Conservation (phyloP, 2,329 filamentous ascomycete species). For the Ascochyta fabae region DNA sequence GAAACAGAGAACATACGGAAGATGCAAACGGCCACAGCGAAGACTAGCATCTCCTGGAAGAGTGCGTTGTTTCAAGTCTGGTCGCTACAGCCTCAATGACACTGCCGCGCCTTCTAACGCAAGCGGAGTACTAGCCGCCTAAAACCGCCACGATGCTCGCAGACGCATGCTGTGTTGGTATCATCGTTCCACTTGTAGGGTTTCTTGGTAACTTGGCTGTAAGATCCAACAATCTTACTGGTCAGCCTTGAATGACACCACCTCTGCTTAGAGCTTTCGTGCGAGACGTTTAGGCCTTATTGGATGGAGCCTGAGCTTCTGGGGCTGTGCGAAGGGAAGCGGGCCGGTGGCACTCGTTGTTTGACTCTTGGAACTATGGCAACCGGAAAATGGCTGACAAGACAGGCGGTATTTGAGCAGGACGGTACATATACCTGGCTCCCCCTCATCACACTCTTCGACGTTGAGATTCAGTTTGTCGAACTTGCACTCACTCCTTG, state of each 20-base stretch:
- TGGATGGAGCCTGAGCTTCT: conserved; percentile 19
- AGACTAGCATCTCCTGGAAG: background rate
- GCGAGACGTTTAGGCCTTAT: conserved; percentile 20
- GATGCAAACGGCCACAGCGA: background rate
- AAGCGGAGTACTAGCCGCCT: conserved; percentile 25
- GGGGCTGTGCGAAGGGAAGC: conserved; percentile 17
- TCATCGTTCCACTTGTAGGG: conserved; percentile 27
- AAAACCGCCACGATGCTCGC: conserved; percentile 23
- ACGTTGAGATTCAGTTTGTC: background rate
- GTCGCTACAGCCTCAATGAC: conserved; percentile 21
- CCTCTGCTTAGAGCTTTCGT: conserved; percentile 21
- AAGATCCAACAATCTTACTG: conserved; percentile 23
- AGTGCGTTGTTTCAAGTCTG: conserved; percentile 1
- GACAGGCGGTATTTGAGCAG: background rate
- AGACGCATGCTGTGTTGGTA: conserved; percentile 20
- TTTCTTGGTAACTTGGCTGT: conserved; percentile 25
- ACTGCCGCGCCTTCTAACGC: conserved; percentile 17
- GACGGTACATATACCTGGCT: conserved; percentile 27
- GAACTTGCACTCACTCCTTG: background rate
- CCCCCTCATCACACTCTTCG: conserved; percentile 13
- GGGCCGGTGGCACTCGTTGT: conserved; percentile 13
- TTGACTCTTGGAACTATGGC: conserved; percentile 25
- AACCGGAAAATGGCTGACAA: conserved; percentile 14
- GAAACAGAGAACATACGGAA: background rate
- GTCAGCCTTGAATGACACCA: conserved; percentile 22